Percentiles rank a stretch among this genome's conserved stretches.
Conservation (phyloP, 768 basidiomycete genomes). For the Leccinum boreale region DNA sequence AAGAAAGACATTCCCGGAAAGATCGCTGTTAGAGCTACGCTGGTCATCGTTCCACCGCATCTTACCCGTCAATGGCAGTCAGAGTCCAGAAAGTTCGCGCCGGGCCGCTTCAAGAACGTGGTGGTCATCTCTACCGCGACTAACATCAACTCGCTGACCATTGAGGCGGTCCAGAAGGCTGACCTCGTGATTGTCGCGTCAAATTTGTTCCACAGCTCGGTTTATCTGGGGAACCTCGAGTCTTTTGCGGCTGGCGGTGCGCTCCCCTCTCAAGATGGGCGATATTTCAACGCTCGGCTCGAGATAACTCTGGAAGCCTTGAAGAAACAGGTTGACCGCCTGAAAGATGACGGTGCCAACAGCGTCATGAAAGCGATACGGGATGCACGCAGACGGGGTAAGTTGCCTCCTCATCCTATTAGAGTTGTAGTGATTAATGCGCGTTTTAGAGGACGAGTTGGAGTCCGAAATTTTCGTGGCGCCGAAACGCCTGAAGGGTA, state of each 20-base stretch:
- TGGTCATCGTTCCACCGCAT: slow-evolving; percentile 88
- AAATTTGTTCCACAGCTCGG: slow-evolving; percentile 75
- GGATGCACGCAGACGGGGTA: slow-evolving; percentile 58
- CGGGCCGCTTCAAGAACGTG: slow-evolving; percentile 42
- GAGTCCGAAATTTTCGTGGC: slow-evolving; percentile 41
- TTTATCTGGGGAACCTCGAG: slow-evolving; percentile 75
- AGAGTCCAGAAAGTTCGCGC: slow-evolving; percentile 79
- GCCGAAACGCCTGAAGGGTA: slow-evolving; percentile 73
- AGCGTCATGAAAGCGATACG: slow-evolving; percentile 65
- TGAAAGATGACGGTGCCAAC: slow-evolving; percentile 61
- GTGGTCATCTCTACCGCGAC: slow-evolving; percentile 64
- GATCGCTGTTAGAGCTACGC: slow-evolving; percentile 75
- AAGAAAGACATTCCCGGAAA: slow-evolving; percentile 51
- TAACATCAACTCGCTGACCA: slow-evolving; percentile 67
- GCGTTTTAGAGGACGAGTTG: slow-evolving; percentile 47
- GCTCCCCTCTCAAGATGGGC: slow-evolving; percentile 74
- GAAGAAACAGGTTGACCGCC: slow-evolving; percentile 60
- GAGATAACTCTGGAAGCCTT: slow-evolving; percentile 58
- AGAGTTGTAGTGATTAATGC: neutral
- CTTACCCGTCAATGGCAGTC: slow-evolving; percentile 87
- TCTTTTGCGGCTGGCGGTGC: slow-evolving; percentile 64
- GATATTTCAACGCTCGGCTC: slow-evolving; percentile 86
- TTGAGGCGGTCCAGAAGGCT: slow-evolving; percentile 73
- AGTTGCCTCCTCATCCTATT: slow-evolving; percentile 13
- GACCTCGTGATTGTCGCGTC: slow-evolving; percentile 87